Evolutionary conservation across 768 basidiomycete species (phyloP).

Genomic region (Cyclocybe aegerita): DNA sequence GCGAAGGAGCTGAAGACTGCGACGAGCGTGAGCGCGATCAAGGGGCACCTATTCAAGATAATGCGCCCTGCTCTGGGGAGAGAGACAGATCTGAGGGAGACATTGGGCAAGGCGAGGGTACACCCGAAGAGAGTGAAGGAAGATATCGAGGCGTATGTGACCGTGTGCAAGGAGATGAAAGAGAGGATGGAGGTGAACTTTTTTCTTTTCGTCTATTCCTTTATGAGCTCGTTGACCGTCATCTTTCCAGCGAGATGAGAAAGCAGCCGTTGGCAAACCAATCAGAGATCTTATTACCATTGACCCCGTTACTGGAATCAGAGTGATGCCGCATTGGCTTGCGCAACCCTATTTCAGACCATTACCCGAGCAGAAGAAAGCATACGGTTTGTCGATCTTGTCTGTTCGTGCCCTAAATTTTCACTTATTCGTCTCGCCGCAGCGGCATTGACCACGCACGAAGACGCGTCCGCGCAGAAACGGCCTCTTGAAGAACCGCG

Average conservation of each 20-base stretch:
- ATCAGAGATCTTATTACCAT: conserved; percentile 29
- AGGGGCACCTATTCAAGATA: conserved; percentile 92
- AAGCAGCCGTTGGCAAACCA: conserved; percentile 25
- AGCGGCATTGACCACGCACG: no score
- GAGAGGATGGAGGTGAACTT: conserved; percentile 23
- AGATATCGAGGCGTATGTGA: conserved; percentile 31
- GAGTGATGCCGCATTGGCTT: conserved; percentile 44
- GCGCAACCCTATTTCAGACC: conserved; percentile 70
- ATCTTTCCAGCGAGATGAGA: conserved; percentile 45
- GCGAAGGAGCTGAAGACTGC: conserved; percentile 68
- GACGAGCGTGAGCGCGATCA: conserved; percentile 75
- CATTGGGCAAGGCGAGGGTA: conserved; percentile 50
- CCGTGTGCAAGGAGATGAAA: conserved; percentile 28
- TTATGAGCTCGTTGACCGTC: no score
- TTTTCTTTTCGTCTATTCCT: background rate
- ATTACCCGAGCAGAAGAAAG: conserved; percentile 21
- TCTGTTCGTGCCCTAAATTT: background rate
- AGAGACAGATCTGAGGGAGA: conserved; percentile 72
- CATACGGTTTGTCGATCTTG: conserved; percentile 12
- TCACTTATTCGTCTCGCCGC: background rate
- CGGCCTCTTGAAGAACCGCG: no score
- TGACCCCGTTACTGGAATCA: conserved; percentile 35
- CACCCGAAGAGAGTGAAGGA: conserved; percentile 24
- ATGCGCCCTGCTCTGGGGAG: conserved; percentile 71
- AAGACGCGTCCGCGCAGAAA: no score